Evolutionary conservation across 1,139 yeast species (phyloP).

Genomic region (Yamadazyma atlantica): DNA sequence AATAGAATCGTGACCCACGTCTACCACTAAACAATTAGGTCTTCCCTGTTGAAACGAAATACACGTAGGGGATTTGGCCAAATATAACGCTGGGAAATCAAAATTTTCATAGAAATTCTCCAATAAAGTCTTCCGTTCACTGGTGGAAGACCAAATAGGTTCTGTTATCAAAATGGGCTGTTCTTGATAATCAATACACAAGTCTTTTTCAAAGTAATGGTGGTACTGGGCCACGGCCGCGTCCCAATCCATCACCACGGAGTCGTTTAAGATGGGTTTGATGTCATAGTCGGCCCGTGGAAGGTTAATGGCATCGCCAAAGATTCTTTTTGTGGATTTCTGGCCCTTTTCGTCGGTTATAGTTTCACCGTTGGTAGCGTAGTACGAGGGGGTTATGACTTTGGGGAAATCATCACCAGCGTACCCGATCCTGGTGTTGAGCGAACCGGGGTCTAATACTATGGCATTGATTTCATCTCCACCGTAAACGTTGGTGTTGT

Average conservation of each 20-base stretch:
- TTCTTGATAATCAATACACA: constrained; percentile 58
- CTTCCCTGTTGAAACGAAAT: constrained; percentile 92
- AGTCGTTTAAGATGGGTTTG: constrained; percentile 59
- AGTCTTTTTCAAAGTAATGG: constrained; percentile 46
- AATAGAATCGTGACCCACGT: constrained; percentile 81
- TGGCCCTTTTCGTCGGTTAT: constrained; percentile 12
- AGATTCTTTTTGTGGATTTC: constrained; percentile 22
- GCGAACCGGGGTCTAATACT: constrained; percentile 90
- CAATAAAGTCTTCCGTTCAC: constrained; percentile 68
- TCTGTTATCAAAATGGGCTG: constrained; percentile 82
- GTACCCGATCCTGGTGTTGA: constrained; percentile 79
- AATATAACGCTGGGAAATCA: constrained; percentile 81
- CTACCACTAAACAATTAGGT: constrained; percentile 90
- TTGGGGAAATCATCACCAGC: constrained; percentile 95
- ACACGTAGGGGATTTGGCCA: constrained; percentile 86
- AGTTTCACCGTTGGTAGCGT: constrained; percentile 20
- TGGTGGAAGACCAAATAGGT: constrained; percentile 78
- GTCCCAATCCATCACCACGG: constrained; percentile 71
- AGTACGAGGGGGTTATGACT: constrained; percentile 67
- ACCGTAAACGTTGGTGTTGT: constrained; percentile 35
- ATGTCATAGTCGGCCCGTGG: constrained; percentile 56
- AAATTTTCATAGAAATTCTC: constrained; percentile 74
- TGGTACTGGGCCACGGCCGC: constrained; percentile 67
- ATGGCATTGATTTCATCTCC: constrained; percentile 88
- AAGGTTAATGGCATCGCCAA: constrained; percentile 58